Base-by-base conservation (phyloP, 164 flowering plant genomes). In the Echeveria elegans region DNA sequence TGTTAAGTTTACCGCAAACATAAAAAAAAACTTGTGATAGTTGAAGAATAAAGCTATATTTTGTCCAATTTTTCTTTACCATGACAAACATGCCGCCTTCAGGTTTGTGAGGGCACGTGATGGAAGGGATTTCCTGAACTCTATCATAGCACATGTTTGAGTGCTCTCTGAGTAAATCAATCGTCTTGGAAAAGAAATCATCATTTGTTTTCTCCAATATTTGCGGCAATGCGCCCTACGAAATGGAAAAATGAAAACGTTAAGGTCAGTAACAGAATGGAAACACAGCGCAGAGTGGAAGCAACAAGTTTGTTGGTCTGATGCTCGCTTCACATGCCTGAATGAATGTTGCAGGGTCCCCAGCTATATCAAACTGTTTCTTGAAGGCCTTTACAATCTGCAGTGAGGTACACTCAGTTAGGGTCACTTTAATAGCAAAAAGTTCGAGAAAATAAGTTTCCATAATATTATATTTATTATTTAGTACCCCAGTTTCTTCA, bases 191-290 rank as follows among this genome's bases (percentile, higher is more conserved):
- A n/a, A n/a, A n/a, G 75, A 78, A 80, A 11, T 66, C 75, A 2
- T 71, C 71, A 0, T 69, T 50, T 50, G 82, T 79, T 24, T 75
- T 65, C 65, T 77, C 72, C 8, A 83, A 65, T 12, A 83, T 79
- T 24, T 72, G 70, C 18, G 87, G 78, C 56, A 82, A 8, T n/a
- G 87, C 87, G 0, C 69, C 82, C 87, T 83, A 73, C 6, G 16
- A 66, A 34, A 29, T 16, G 16, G 10, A 11, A 30, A n/a, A n/a
- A n/a, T n/a, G n/a, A n/a, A 0, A 19, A 14, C 0, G 1, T 24
- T 12, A 4, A 41, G 28, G 2, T 37, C 30, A 29, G 23, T 36
- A n/a, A 31, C 7, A 38, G 1, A 38, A 31, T n/a, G 21, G n/a
- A 12, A 1, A 38, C n/a, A 10, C 31, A 38, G 1, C 4, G 21